Conservation (phyloP, 2,329 filamentous ascomycete genomes). For the Bimuria novae-zelandiae region DNA sequence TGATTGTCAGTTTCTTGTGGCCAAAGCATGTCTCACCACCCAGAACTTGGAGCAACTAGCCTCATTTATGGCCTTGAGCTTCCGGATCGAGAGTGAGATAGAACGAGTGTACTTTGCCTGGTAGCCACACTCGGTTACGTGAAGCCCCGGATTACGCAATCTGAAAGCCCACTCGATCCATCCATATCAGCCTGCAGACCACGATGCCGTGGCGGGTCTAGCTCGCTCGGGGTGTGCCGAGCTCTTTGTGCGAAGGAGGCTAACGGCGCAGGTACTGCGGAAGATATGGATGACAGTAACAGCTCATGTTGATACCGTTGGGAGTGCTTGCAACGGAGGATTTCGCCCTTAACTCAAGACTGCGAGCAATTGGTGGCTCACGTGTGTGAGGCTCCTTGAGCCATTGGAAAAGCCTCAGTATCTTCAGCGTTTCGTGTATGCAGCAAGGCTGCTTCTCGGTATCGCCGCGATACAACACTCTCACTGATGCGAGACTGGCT, state of each 20-base stretch:
- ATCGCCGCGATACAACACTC: neutral
- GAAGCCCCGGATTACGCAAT: neutral
- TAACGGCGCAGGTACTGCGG: conserved; percentile 5
- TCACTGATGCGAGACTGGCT: neutral
- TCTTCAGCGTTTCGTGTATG: neutral
- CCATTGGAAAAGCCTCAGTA: neutral
- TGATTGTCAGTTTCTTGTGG: neutral
- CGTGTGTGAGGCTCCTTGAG: neutral
- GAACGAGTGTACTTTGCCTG: neutral
- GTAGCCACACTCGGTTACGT: neutral
- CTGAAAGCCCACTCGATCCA: neutral
- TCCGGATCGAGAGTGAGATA: neutral
- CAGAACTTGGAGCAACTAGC: neutral
- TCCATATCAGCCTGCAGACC: neutral
- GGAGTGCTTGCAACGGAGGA: no score
- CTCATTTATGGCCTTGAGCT: neutral
- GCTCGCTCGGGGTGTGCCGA: neutral
- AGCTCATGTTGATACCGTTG: no score
- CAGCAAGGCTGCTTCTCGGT: neutral
- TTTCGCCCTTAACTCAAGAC: no score
- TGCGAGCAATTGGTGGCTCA: neutral
- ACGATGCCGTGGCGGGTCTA: neutral
- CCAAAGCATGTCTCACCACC: conserved; percentile 1
- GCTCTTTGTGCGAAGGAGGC: neutral
- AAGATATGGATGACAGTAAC: neutral